Conservation (phyloP, 2,329 filamentous ascomycete genomes). For the Pseudocercospora crystallina region DNA sequence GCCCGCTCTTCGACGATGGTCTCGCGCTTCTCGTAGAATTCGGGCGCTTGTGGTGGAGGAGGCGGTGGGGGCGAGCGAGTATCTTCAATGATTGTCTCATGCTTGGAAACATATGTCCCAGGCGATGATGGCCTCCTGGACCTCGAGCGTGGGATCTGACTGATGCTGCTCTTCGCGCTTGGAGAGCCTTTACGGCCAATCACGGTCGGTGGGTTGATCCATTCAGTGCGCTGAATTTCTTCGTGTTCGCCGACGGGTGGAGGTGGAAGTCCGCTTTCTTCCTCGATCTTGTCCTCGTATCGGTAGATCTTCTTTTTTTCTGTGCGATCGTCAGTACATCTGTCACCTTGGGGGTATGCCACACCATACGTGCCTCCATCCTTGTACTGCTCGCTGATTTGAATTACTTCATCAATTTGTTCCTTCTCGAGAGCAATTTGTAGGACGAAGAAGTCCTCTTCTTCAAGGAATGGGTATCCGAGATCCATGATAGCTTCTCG, state of each 20-base stretch:
- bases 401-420: constrained; percentile 87
- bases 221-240: constrained; percentile 37
- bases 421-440: constrained; percentile 82
- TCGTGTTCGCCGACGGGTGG: constrained; percentile 33
- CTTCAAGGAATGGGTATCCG: constrained; percentile 82
- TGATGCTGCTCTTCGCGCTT: constrained; percentile 28
- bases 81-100: constrained; percentile 33
- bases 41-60: constrained; percentile 25
- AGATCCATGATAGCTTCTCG: constrained; percentile 79
- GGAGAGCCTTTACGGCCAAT: constrained; percentile 29
- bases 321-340: constrained; percentile 24
- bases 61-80: constrained; percentile 24
- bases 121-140: constrained; percentile 26
- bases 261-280: constrained; percentile 22
- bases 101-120: constrained; percentile 30
- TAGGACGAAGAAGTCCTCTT: constrained; percentile 81
- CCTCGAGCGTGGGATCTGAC: constrained; percentile 27
- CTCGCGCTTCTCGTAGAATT: constrained; percentile 32
- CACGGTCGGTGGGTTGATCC: constrained; percentile 41
- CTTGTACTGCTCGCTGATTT: constrained; percentile 73
- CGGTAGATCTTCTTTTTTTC: constrained; percentile 38
- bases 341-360: neutral
- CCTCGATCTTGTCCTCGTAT: constrained; percentile 34
- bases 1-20: constrained; percentile 33
- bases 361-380: constrained; percentile 41